Evolutionary conservation across 1,284 basidiomycete species (phyloP).

Genomic region (Melampsora occidentalis): DNA sequence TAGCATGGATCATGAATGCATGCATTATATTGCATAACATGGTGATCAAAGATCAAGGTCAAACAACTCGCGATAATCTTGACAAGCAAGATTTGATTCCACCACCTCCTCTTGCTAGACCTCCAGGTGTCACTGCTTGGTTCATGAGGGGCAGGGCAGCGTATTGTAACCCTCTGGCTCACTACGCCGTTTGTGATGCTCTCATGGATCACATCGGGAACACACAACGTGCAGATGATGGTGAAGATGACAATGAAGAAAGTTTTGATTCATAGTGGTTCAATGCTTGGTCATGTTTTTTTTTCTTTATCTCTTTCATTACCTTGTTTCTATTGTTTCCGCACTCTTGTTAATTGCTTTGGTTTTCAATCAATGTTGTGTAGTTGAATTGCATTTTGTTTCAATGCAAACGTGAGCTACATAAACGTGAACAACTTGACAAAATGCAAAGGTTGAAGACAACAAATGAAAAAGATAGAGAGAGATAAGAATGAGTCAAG

Average conservation of each 20-base stretch:
- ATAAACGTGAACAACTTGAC: too few relatives aligned
- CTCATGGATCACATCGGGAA: neutral
- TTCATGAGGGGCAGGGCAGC: neutral
- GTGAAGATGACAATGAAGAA: too few relatives aligned
- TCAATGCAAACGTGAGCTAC: too few relatives aligned
- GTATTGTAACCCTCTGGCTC: neutral
- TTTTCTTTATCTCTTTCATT: too few relatives aligned
- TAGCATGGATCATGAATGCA: neutral
- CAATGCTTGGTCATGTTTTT: too few relatives aligned
- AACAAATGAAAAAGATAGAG: neutral
- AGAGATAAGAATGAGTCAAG: too few relatives aligned
- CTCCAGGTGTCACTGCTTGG: neutral
- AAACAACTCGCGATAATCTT: neutral
- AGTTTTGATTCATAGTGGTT: too few relatives aligned
- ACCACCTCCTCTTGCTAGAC: neutral
- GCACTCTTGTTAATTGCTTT: too few relatives aligned
- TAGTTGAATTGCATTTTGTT: too few relatives aligned
- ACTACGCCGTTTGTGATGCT: neutral
- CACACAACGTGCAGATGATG: neutral
- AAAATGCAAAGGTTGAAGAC: neutral
- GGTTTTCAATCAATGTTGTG: too few relatives aligned
- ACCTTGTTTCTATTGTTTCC: too few relatives aligned
- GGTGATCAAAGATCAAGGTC: constrained; percentile 5
- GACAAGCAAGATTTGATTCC: neutral
- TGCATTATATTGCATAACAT: neutral